Evolutionary conservation across 78 protist species (phyloP), one percentile per base, ranked within the genome.

Genomic region (Planoprotostelium fungivorum): DNA sequence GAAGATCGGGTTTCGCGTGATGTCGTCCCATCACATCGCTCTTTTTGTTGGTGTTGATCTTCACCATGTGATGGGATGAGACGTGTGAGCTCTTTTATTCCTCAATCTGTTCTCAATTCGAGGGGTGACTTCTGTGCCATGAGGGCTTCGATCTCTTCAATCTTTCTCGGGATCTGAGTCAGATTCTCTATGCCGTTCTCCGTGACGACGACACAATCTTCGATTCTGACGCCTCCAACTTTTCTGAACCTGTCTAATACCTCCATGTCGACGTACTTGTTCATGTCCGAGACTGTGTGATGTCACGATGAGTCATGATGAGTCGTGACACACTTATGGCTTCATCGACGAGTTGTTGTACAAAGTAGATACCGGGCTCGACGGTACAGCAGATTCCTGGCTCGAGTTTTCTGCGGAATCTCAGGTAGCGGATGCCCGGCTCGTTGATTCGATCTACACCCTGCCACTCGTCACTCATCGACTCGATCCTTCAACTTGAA

Each of bases 321-420:
- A 51, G 16, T 51, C 5, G 31, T 51, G 73, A 51, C 73, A 93
- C 28, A 96, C 25, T n/a, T n/a, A n/a, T n/a, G 0, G 97, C 96
- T 1, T 28, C 29, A 0, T 92, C 93, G 34, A 97, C 92, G 84
- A 93, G 39, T 36, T 88, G 90, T 9, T 84, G 91, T 91, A 94
- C 94, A 90, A 98, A 98, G 91, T 98, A 98, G 86, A 92, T 63
- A 25, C 99, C 99, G 36, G 99, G 99, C 94, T 98, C 99, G 63
- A 96, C 95, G 0, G 99, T 98, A 88, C 97, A 83, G 28, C 90
- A 85, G 97, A 97, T 95, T 83, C 96, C 95, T 38, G 88, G 92
- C 36, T 88, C 90, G 34, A 97, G 93, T 28, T 51, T 39, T 35
- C 98, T 95, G 36, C 94, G 94, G 0, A 94, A 92, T 36, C 97